A percentile compares a stretch with the other conserved stretches of the same genome.
These are phyloP conservation scores for Prunus davidiana DNA, from an alignment of 306 rosid genomes.

Conservation along the genomic window DNA sequence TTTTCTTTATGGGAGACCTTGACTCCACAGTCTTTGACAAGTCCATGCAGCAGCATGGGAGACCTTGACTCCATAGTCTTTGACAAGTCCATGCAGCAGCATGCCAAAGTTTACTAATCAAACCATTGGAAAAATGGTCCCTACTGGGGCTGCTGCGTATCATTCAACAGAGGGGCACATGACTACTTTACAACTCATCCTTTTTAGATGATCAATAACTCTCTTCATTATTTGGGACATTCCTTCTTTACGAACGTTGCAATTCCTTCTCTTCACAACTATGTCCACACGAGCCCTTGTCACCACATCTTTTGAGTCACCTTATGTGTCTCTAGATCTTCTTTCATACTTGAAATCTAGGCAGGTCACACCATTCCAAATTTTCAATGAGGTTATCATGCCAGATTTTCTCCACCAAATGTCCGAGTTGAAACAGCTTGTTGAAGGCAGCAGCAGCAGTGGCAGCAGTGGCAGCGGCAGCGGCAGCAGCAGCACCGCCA, in stretches of 20 bases:
- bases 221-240: background rate
- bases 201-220: background rate
- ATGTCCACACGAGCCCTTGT: background rate
- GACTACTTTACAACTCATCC: too few relatives aligned
- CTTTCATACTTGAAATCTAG: conserved; percentile 21
- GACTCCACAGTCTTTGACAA: background rate
- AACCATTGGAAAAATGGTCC: too few relatives aligned
- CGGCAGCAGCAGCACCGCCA: background rate
- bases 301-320: conserved; percentile 11
- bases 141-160: background rate
- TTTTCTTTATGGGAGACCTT: background rate
- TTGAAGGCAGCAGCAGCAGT: too few relatives aligned
- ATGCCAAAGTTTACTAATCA: background rate
- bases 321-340: conserved; percentile 26
- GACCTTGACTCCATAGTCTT: background rate
- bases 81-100: background rate
- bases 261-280: background rate
- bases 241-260: background rate
- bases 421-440: background rate
- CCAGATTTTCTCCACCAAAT: conserved; percentile 7
- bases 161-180: background rate
- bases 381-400: conserved; percentile 19
- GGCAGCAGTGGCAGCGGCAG: too few relatives aligned
- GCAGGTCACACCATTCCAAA: conserved; percentile 16
- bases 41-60: background rate